Evolutionary conservation across 1,139 yeast genomes (phyloP), one percentile per base, ranked within the genome.

Genomic region (Blastobotrys malaysiensis): DNA sequence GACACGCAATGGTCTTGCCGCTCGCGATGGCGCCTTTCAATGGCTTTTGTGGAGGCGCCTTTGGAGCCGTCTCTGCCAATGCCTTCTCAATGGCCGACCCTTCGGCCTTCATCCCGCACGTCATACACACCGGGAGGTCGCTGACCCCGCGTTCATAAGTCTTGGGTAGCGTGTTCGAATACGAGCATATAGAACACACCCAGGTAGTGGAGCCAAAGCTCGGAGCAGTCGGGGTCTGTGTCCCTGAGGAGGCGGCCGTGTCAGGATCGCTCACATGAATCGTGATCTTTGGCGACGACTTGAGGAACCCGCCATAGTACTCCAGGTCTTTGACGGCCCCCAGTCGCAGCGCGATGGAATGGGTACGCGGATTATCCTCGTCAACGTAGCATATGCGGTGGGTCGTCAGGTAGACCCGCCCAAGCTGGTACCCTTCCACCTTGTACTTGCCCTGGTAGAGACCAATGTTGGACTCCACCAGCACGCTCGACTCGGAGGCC

Each of bases 121-220:
- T 84, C 9, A 72, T 72, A 68, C 98, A 91, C 16, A 72, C 68
- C 0, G 93, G 90, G 6, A 78, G 59, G 18, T 68, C 69, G 4
- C 67, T 59, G 1, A 66, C 63, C 3, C 70, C 69, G 36, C 70
- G 65, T 45, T 73, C 73, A 27, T 74, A 66, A 14, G 69, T 71
- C 1, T 72, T 62, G 1, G 70, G 65, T 3, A 81, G 67, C 24
- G 74, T 74, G 65, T 90, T 90, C 22, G 84, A 77, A 62, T 77
- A 86, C 46, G 84, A 84, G 68, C 98, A 91, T 3, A 91, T 90
- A 11, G 87, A 84, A 68, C 98, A 91, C 1, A 80, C 78, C 97
- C 97, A 91, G 26, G 78, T 76, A 13, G 60, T 56, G 59, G 57
- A 43, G 56, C 51, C 21, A 49, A 49, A 31, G 44, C 39, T 46